Evolutionary conservation across 257 asterid genomes (phyloP).

Genomic region (Anisodus acutangulus): DNA sequence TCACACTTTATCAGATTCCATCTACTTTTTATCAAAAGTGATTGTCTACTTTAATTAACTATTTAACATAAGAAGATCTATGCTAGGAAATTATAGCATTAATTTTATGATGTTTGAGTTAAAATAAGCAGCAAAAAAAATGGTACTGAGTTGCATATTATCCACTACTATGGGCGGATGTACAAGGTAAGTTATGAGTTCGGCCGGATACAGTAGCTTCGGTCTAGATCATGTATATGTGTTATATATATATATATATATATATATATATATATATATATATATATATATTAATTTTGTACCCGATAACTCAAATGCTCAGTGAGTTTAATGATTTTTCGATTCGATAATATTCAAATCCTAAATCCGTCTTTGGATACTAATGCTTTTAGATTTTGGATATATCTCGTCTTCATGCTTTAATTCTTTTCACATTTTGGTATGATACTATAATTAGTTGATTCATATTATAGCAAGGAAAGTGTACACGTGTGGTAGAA

Average conservation of each 20-base stretch:
- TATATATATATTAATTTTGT: no score
- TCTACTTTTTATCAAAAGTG: neutral
- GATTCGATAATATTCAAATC: neutral
- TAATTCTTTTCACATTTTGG: slow-evolving; percentile 2
- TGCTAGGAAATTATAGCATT: slow-evolving; percentile 10
- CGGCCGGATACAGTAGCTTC: no score
- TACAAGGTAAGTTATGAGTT: no score
- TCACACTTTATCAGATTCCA: slow-evolving; percentile 1
- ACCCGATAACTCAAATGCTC: neutral
- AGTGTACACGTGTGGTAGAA: no score
- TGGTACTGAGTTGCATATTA: neutral
- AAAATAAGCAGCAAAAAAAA: neutral
- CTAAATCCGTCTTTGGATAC: neutral
- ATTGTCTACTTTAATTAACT: slow-evolving; percentile 21
- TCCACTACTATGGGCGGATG: no score
- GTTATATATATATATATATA: no score
- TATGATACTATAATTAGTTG: neutral
- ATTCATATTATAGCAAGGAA: neutral
- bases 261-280: no score
- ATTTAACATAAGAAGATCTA: neutral
- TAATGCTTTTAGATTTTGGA: neutral
- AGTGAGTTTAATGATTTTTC: neutral
- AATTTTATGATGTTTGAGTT: neutral
- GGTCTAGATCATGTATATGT: neutral
- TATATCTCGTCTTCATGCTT: neutral